phyloP scores from a whole-genome alignment of 331 rosid genomes.

The Phaseolus coccineus region DNA sequence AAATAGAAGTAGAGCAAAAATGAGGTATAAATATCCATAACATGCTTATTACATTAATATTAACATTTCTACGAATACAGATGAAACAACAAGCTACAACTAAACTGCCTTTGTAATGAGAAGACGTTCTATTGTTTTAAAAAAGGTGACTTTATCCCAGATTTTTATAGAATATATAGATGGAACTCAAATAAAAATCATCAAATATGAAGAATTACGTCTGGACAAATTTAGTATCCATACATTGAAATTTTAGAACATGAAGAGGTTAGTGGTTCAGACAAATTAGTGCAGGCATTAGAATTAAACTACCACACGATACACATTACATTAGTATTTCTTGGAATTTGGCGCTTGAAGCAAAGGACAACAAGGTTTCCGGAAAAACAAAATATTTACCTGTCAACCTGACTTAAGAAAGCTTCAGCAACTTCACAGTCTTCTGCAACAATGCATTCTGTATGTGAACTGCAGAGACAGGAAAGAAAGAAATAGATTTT shows the following conservation, averaged over 20 bases:
- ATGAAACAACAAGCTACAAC: not conserved
- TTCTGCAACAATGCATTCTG: slow-evolving; percentile 86
- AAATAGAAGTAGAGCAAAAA: not conserved
- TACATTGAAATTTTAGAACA: not conserved
- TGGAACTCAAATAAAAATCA: no score
- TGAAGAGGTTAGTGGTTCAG: slow-evolving; percentile 12
- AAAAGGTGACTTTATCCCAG: not conserved
- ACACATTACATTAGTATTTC: not conserved
- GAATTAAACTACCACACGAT: slow-evolving; percentile 10
- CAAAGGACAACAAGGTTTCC: slow-evolving; percentile 21
- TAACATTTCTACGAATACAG: not conserved
- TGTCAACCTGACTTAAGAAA: slow-evolving; percentile 78
- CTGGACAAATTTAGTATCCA: not conserved
- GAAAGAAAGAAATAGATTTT: not conserved
- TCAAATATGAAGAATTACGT: no score
- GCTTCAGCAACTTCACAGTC: slow-evolving; percentile 68
- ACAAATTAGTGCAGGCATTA: slow-evolving; percentile 3
- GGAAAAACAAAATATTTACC: slow-evolving; percentile 52
- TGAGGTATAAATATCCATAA: not conserved
- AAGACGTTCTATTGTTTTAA: not conserved
- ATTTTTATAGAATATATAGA: not conserved
- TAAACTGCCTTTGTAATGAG: not conserved
- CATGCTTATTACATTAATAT: not conserved
- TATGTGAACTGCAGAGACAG: slow-evolving; percentile 70
- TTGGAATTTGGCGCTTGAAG: not conserved